Base-by-base conservation (phyloP, 768 basidiomycete species). In the Tylopilus felleus region DNA sequence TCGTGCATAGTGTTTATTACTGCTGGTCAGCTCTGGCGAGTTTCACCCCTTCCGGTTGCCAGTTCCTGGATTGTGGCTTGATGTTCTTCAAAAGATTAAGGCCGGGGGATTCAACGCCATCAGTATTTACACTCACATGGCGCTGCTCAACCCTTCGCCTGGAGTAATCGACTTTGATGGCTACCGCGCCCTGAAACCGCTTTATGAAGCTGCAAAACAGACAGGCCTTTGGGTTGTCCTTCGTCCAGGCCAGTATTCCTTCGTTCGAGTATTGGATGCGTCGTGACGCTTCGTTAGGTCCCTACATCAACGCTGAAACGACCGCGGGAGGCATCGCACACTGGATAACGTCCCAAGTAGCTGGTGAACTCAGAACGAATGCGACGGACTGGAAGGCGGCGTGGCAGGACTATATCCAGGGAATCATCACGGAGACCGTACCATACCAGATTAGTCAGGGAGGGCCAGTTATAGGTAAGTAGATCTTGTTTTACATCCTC, bases 41-140 rank as follows among this genome's bases (percentile, higher is more conserved):
- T 90, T 91, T 67, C 91, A 92, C 62, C 82, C 88, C 1, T 93
- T 88, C 73, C 81, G 89, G 22, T 71, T 93, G 8, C 91, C 89
- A 10, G 85, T 91, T 0, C 88, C 86, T 16, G 81, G 81, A 4
- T 69, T 93, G 51, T 93, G 91, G 90, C 77, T 82, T 13, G 91
- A 92, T 62, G 83, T 93, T 47, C 79, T 93, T 39, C 84, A 93
- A 59, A 93, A 89, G 65, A 74, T 82, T 55, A 89, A 89, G 62
- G 91, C 89, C 5, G 83, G 87, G 0, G 91, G 91, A 12, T 74
- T 93, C 55, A 93, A 92, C 60, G 81, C 81, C 0, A 72, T 90
- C 59, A 88, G 87, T 58, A 80, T 93, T 23, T 92, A 92, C 61
- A 82, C 82, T 0, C 89, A 92, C 59, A 88, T 90, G 90, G 90